Conservation (phyloP, 164 flowering plant genomes). For the Warburgia ugandensis region DNA sequence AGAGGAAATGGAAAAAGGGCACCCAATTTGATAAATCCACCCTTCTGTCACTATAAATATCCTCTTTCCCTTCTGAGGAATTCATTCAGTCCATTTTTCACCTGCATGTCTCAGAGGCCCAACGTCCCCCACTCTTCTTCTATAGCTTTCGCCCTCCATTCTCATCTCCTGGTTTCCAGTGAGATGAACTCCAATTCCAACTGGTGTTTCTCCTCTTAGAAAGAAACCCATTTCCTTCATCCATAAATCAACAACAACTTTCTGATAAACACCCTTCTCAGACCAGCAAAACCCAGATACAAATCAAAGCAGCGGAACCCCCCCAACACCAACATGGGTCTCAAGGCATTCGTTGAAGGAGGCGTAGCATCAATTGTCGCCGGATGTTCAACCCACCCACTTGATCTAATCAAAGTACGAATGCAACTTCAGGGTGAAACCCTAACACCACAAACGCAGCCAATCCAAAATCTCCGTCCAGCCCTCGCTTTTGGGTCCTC, state of each 20-base stretch:
- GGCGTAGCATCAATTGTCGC: conserved; percentile 67
- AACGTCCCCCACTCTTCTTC: conserved; percentile 28
- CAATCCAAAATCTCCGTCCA: conserved; percentile 31
- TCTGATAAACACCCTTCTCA: no score
- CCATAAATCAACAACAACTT: no score
- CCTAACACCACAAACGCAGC: conserved; percentile 6
- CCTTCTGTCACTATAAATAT: not conserved
- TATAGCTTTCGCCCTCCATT: conserved; percentile 19
- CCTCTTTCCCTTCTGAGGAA: not conserved
- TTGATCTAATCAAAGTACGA: conserved; percentile 69
- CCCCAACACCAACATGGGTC: conserved; percentile 47
- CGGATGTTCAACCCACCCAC: conserved; percentile 69
- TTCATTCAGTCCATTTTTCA: not conserved
- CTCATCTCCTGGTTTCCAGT: conserved; percentile 33
- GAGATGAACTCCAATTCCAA: conserved; percentile 25
- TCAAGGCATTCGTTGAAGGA: conserved; percentile 63
- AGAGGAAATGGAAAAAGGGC: not conserved
- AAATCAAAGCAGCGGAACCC: no score
- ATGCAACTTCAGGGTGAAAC: conserved; percentile 74
- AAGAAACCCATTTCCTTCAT: not conserved
- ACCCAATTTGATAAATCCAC: not conserved
- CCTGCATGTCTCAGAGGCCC: conserved; percentile 27
- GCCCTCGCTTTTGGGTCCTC: conserved; percentile 28
- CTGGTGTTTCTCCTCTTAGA: conserved; percentile 2
- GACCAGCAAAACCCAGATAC: no score